These are phyloP conservation scores for Draba incana DNA, from an alignment of 345 rosid genomes.

Conservation along the genomic window DNA sequence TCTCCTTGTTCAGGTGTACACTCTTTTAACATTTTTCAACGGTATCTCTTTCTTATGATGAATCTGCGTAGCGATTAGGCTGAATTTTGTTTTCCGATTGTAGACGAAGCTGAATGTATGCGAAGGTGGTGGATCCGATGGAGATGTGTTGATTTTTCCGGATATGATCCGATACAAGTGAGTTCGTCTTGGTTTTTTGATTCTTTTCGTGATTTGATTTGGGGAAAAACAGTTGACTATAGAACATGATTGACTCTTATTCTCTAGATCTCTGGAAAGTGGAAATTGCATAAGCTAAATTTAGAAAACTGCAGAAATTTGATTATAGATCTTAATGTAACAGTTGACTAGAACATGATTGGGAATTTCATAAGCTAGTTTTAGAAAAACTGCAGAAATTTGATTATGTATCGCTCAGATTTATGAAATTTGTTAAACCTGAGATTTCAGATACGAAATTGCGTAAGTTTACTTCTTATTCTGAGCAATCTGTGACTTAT, in stretches of 20 bases:
- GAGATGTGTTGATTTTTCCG: constrained; percentile 85
- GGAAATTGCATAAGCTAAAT: background rate
- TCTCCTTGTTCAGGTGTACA: constrained; percentile 57
- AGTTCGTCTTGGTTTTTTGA: constrained; percentile 31
- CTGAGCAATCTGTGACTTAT: background rate
- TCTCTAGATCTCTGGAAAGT: background rate
- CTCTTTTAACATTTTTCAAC: too few relatives aligned
- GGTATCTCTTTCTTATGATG: background rate
- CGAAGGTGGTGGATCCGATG: constrained; percentile 67
- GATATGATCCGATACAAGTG: constrained; percentile 90
- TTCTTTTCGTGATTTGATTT: background rate
- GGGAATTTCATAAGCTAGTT: too few relatives aligned
- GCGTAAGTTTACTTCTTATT: background rate
- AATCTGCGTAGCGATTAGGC: background rate
- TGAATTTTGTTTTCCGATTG: background rate
- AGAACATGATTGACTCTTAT: constrained; percentile 5
- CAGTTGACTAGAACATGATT: too few relatives aligned
- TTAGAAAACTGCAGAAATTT: background rate
- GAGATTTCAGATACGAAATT: too few relatives aligned
- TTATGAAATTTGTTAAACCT: too few relatives aligned
- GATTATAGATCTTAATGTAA: background rate
- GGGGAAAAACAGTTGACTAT: background rate
- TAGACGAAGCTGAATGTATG: constrained; percentile 72
- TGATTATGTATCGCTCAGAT: background rate
- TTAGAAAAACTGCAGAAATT: too few relatives aligned